Evolutionary conservation across 2,329 filamentous ascomycete genomes (phyloP).

Genomic region (Penicillium hesseltinei): DNA sequence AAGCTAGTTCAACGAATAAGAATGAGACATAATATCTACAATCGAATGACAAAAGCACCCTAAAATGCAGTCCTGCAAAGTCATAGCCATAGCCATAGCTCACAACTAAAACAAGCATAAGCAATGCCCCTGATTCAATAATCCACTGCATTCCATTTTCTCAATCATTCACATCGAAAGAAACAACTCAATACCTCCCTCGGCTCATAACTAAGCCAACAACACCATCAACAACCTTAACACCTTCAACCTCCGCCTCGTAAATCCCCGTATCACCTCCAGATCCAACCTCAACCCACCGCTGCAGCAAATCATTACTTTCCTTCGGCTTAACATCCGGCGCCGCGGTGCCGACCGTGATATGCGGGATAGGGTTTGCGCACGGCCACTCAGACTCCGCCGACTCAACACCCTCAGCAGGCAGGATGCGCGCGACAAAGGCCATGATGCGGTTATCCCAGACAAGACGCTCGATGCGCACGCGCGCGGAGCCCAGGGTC

Average conservation of each 20-base stretch:
- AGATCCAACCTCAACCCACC: slow-evolving; percentile 67
- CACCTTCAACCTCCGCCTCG: slow-evolving; percentile 55
- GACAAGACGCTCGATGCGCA: slow-evolving; percentile 66
- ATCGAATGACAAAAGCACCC: background rate
- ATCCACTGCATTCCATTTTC: slow-evolving; percentile 5
- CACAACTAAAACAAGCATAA: background rate
- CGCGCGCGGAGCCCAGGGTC: slow-evolving; percentile 37
- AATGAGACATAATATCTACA: background rate
- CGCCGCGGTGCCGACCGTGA: slow-evolving; percentile 82
- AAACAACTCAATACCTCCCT: slow-evolving; percentile 8
- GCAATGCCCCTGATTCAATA: background rate
- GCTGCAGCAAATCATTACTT: slow-evolving; percentile 78
- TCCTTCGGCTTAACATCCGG: slow-evolving; percentile 82
- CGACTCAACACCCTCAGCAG: slow-evolving; percentile 19
- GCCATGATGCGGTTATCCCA: slow-evolving; percentile 89
- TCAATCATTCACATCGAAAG: slow-evolving; percentile 1
- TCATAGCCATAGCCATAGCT: background rate
- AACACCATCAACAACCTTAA: slow-evolving; percentile 55
- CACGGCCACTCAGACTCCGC: slow-evolving; percentile 62
- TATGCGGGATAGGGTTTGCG: slow-evolving; percentile 75
- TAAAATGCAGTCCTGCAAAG: background rate
- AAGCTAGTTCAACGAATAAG: background rate
- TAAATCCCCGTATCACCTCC: slow-evolving; percentile 52
- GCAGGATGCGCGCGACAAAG: slow-evolving; percentile 71
- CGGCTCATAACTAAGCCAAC: slow-evolving; percentile 52